phyloP scores from a whole-genome alignment of 257 asterid species.

The Nyctanthes arbortristis region DNA sequence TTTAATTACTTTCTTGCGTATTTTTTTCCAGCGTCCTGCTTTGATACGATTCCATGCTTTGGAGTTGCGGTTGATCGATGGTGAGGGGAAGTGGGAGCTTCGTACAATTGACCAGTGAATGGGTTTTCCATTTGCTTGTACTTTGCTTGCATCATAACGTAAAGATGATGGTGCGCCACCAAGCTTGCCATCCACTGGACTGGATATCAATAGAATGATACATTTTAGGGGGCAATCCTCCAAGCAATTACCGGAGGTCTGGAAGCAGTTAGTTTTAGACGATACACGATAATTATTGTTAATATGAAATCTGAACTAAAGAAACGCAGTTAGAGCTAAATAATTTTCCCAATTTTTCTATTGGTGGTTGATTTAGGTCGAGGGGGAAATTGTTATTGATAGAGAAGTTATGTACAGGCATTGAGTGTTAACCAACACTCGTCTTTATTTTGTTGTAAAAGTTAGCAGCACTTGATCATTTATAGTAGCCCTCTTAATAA shows the following conservation, averaged over 20 bases:
- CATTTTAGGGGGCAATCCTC: slow-evolving; percentile 6
- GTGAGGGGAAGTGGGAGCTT: slow-evolving; percentile 99
- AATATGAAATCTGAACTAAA: slow-evolving; percentile 35
- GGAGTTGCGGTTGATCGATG: slow-evolving; percentile 91
- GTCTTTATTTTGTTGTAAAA: slow-evolving; percentile 38
- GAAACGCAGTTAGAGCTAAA: slow-evolving; percentile 18
- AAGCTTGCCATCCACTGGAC: slow-evolving; percentile 14
- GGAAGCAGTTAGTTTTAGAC: slow-evolving; percentile 15
- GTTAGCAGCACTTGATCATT: slow-evolving; percentile 23
- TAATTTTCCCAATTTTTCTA: not conserved
- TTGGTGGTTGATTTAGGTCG: slow-evolving; percentile 20
- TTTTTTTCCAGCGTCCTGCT: slow-evolving; percentile 80
- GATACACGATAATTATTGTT: slow-evolving; percentile 24
- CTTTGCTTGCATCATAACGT: slow-evolving; percentile 17
- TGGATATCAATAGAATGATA: not conserved
- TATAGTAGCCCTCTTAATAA: slow-evolving; percentile 18
- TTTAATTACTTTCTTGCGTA: not conserved
- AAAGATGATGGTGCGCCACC: slow-evolving; percentile 17
- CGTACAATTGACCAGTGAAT: slow-evolving; percentile 69
- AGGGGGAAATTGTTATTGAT: slow-evolving; percentile 21
- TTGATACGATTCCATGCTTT: slow-evolving; percentile 88
- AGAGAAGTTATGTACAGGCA: slow-evolving; percentile 45
- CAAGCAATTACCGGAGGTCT: not conserved
- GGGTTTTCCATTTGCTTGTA: slow-evolving; percentile 8
- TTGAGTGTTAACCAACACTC: slow-evolving; percentile 16